Base-by-base conservation (phyloP, 148 eudicot genomes). In the Vaccinium corymbosum region DNA sequence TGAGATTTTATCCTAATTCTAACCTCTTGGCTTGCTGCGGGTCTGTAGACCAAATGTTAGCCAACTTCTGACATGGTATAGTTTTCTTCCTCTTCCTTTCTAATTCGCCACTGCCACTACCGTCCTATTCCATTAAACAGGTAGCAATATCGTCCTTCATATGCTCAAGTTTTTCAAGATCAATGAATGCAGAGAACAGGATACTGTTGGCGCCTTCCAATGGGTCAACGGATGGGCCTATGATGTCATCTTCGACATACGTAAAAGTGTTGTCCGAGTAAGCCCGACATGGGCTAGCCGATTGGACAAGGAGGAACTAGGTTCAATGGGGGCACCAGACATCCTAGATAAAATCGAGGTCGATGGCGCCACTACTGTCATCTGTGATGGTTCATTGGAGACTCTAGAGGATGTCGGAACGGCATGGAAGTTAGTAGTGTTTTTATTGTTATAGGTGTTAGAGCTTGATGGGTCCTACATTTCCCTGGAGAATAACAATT, bases 111-210 rank as follows among this genome's bases (percentile, higher is more conserved):
- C 62, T 70, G 9, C 48, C 81, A 35, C 7, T 56, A 3, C 38
- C 81, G 56, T 35, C 80, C 27, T 76, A 70, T 7, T 79, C 66
- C 66, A 56, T 56, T 11, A 56, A 55, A 22, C 16, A 32, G 0
- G 25, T 22, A 15, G 17, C 66, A 1, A 35, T 17, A 59, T 16
- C 66, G 7, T 79, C 66, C 62, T 52, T 49, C 1, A 14, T 49
- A 22, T 61, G 49, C 55, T 42, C 80, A 0, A 89, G 84, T 83
- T 89, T 90, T 29, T 90, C 83, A 13, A 89, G 83, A 85, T 90
- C 90, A 79, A 89, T 84, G 89, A 89, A 87, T 75, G 91, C 86
- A 78, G 82, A 86, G 87, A 91, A 85, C 8, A 89, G 84, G 87
- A 89, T 88, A 70, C 88, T 90, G 35, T 89, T 90, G 27, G 85